phyloP scores from a whole-genome alignment of 1,284 basidiomycete genomes.

The Gymnopus androsaceus region DNA sequence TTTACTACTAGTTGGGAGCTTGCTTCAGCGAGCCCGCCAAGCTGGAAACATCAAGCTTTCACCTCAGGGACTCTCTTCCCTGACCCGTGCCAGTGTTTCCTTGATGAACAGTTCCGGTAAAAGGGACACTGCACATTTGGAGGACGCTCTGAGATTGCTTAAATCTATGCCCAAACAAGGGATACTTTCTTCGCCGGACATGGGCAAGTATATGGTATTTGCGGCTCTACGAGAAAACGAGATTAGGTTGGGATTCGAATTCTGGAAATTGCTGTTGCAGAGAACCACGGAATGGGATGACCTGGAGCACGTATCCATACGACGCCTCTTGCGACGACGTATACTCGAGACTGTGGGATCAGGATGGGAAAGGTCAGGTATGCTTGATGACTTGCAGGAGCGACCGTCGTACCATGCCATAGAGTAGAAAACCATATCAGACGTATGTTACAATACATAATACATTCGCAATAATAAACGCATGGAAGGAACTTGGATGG shows the following conservation, averaged over 20 bases:
- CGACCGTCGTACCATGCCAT: conserved; percentile 6
- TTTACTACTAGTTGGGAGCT: conserved; percentile 40
- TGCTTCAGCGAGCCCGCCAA: conserved; percentile 42
- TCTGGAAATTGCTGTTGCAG: conserved; percentile 56
- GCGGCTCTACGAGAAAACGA: conserved; percentile 50
- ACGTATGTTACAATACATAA: background rate
- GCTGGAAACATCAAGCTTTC: conserved; percentile 38
- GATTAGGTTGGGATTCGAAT: conserved; percentile 54
- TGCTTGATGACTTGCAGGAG: background rate
- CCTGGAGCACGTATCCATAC: conserved; percentile 41
- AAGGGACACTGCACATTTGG: conserved; percentile 36
- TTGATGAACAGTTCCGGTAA: conserved; percentile 22
- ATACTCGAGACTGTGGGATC: conserved; percentile 32
- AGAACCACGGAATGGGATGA: conserved; percentile 53
- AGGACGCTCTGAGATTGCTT: conserved; percentile 45
- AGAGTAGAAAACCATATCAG: conserved; percentile 1
- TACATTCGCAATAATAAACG: conserved; percentile 6
- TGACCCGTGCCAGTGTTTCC: conserved; percentile 48
- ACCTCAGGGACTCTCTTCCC: conserved; percentile 47
- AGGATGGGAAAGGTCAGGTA: conserved; percentile 7
- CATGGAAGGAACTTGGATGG: background rate
- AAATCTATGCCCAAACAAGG: conserved; percentile 36
- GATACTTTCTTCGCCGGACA: conserved; percentile 40
- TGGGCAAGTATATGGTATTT: conserved; percentile 53
- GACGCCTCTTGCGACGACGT: conserved; percentile 38